phyloP scores from a whole-genome alignment of 176 grass and related monocot species.

The Puccinellia tenuiflora region DNA sequence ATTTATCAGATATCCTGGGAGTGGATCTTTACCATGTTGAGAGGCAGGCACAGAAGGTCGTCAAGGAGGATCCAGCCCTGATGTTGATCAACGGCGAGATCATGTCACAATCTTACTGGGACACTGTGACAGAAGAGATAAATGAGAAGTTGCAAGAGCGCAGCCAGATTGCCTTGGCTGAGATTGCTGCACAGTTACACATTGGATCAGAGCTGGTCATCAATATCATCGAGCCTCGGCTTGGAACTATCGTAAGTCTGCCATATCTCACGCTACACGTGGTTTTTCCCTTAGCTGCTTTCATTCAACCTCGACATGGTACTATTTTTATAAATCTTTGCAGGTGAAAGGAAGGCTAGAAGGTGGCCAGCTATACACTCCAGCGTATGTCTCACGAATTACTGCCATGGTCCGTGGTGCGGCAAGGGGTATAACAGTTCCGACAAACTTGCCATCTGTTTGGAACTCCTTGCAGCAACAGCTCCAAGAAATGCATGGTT shows the following conservation, averaged over 20 bases:
- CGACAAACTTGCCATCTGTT: conserved; percentile 77
- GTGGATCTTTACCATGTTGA: conserved; percentile 94
- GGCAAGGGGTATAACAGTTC: conserved; percentile 81
- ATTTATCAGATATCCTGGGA: conserved; percentile 82
- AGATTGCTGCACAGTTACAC: conserved; percentile 82
- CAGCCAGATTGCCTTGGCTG: conserved; percentile 86
- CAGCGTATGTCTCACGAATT: conserved; percentile 81
- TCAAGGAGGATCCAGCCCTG: conserved; percentile 45
- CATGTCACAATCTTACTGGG: conserved; percentile 93
- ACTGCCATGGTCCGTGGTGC: conserved; percentile 93
- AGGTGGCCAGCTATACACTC: conserved; percentile 92
- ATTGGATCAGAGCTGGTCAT: conserved; percentile 83
- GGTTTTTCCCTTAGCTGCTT: background rate
- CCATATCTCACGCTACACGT: background rate
- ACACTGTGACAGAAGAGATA: conserved; percentile 84
- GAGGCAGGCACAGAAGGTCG: conserved; percentile 71
- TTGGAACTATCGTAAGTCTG: conserved; percentile 70
- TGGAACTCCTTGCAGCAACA: conserved; percentile 95
- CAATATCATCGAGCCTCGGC: conserved; percentile 73
- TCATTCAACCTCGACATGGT: background rate
- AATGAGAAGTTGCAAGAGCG: conserved; percentile 90
- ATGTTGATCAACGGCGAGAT: conserved; percentile 92
- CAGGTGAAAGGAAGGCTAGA: conserved; percentile 96
- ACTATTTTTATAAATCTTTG: background rate
- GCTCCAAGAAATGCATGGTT: conserved; percentile 84